Evolutionary conservation across 805 yeast species (phyloP).

Genomic region (Candida manassasensis): DNA sequence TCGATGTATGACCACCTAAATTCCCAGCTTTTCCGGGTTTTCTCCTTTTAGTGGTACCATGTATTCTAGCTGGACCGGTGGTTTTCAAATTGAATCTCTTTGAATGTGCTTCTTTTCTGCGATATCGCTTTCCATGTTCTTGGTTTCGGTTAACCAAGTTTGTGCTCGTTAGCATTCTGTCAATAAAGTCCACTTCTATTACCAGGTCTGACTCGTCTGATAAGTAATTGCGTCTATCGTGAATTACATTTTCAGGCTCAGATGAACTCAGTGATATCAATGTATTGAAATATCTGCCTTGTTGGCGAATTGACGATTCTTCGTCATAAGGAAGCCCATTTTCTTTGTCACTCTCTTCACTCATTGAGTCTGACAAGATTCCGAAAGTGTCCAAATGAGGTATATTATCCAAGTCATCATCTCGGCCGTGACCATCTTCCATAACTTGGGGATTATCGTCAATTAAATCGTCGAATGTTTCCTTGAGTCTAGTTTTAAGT

Average conservation of each 20-base stretch:
- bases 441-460: slow-evolving; percentile 13
- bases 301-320: no score
- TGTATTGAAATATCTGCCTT: no score
- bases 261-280: no score
- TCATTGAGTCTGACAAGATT: slow-evolving; percentile 4
- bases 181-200: slow-evolving; percentile 14
- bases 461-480: slow-evolving; percentile 14
- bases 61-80: no score
- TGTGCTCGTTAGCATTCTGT: slow-evolving; percentile 13
- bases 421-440: neutral
- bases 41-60: neutral
- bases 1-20: neutral
- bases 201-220: slow-evolving; percentile 10
- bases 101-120: no score
- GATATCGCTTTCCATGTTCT: no score
- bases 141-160: no score
- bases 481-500: neutral
- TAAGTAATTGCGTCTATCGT: no score
- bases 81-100: no score
- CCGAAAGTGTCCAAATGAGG: slow-evolving; percentile 1
- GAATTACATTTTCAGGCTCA: no score
- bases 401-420: neutral
- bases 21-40: neutral
- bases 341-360: no score
- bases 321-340: no score